These are phyloP conservation scores for Camelina sativa DNA, from an alignment of 345 rosid genomes.

Conservation along the genomic window DNA sequence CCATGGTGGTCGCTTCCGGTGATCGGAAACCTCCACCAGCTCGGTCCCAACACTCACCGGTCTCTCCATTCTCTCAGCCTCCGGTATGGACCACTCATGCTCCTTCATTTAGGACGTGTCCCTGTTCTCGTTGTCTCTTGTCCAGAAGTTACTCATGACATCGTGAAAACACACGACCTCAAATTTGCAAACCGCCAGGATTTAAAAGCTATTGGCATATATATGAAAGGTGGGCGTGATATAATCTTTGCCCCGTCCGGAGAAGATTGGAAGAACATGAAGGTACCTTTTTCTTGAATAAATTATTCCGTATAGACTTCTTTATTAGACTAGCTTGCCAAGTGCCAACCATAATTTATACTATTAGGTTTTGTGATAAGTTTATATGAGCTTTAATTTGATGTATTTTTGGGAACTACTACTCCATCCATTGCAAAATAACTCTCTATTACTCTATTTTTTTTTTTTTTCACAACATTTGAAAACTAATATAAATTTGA, in stretches of 20 bases:
- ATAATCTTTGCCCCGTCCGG: conserved; percentile 49
- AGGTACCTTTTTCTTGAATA: background rate
- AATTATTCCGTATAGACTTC: too few relatives aligned
- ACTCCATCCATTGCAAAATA: too few relatives aligned
- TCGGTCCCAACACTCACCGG: conserved; percentile 51
- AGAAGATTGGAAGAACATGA: conserved; percentile 67
- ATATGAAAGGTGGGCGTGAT: conserved; percentile 46
- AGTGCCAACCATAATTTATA: too few relatives aligned
- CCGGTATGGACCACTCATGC: conserved; percentile 57
- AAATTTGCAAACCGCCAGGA: conserved; percentile 50
- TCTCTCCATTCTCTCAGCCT: conserved; percentile 46
- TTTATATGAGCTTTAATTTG: background rate
- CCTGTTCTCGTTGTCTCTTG: conserved; percentile 25
- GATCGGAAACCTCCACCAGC: conserved; percentile 61
- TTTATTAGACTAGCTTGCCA: too few relatives aligned
- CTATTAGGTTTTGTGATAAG: background rate
- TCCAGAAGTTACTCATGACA: conserved; percentile 47
- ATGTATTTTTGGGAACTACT: too few relatives aligned
- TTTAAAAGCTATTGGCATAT: conserved; percentile 1
- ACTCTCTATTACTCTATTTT: too few relatives aligned
- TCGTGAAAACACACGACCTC: conserved; percentile 58
- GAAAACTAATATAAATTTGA: too few relatives aligned
- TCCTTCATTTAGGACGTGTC: conserved; percentile 49
- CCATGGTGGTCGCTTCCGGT: conserved; percentile 51
- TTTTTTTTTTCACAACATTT: too few relatives aligned